These are phyloP conservation scores for Castanospermum australe DNA, from an alignment of 306 rosid species.

Conservation along the genomic window DNA sequence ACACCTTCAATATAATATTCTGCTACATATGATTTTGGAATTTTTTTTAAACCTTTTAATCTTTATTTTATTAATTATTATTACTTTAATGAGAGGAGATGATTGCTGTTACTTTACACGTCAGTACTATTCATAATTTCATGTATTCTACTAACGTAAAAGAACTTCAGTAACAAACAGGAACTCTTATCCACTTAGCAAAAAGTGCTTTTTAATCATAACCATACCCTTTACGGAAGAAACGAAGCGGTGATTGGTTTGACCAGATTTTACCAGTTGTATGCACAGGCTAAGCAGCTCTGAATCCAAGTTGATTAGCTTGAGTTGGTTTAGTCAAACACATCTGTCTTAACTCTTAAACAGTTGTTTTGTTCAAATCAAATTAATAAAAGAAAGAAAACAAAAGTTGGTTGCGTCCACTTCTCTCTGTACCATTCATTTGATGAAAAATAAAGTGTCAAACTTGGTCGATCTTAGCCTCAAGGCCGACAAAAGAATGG, in stretches of 20 bases:
- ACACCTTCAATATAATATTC: too few relatives aligned
- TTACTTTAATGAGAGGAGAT: background rate
- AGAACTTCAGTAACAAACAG: background rate
- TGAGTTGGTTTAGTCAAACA: background rate
- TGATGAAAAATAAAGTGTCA: background rate
- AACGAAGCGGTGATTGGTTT: background rate
- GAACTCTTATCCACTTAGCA: background rate
- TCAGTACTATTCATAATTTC: background rate
- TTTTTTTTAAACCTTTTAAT: background rate
- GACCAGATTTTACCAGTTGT: background rate
- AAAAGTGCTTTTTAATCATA: constrained; percentile 17
- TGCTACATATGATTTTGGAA: background rate
- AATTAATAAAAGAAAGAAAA: background rate
- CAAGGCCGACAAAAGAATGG: background rate
- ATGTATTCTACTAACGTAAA: background rate
- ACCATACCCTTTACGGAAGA: background rate
- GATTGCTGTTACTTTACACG: constrained; percentile 29
- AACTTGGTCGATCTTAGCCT: background rate
- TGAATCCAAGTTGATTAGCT: background rate
- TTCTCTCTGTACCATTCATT: background rate
- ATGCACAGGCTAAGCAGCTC: background rate
- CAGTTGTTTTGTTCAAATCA: constrained; percentile 5
- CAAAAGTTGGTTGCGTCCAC: background rate
- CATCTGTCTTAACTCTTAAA: constrained; percentile 2
- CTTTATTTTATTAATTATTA: background rate